Percentiles rank a stretch among this genome's conserved stretches.
phyloP scores from a whole-genome alignment of 805 yeast species.

The Candida ortonii region DNA sequence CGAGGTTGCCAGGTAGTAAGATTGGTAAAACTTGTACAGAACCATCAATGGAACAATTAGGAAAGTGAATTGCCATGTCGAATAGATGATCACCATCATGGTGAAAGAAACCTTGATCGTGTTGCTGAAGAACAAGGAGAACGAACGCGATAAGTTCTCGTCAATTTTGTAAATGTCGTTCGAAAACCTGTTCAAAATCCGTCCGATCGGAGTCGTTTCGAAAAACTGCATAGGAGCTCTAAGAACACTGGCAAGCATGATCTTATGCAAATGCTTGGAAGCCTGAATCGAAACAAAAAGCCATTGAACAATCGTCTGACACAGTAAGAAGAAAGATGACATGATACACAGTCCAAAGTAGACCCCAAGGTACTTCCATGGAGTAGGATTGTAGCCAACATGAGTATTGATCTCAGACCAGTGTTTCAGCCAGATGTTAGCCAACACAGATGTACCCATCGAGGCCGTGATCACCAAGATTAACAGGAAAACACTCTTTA shows the following conservation, averaged over 20 bases:
- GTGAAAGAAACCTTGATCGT: slow-evolving; percentile 68
- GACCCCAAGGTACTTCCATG: slow-evolving; percentile 67
- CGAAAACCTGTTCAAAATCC: slow-evolving; percentile 87
- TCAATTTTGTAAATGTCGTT: slow-evolving; percentile 89
- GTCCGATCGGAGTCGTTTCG: slow-evolving; percentile 93
- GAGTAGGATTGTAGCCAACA: slow-evolving; percentile 67
- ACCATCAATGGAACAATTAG: slow-evolving; percentile 67
- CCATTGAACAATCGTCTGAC: slow-evolving; percentile 72
- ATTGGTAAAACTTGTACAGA: slow-evolving; percentile 70
- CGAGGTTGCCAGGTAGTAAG: slow-evolving; percentile 70
- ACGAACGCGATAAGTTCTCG: slow-evolving; percentile 69
- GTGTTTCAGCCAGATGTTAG: slow-evolving; percentile 91
- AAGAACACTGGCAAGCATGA: slow-evolving; percentile 69
- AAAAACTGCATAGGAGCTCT: slow-evolving; percentile 94
- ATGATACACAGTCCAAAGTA: slow-evolving; percentile 74
- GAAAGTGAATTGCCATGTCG: slow-evolving; percentile 84
- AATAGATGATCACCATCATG: slow-evolving; percentile 70
- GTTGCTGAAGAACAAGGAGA: slow-evolving; percentile 64
- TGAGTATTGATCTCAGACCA: slow-evolving; percentile 91
- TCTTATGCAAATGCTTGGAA: slow-evolving; percentile 69
- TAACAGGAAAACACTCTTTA: slow-evolving; percentile 57
- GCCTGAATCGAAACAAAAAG: slow-evolving; percentile 80
- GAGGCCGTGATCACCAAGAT: slow-evolving; percentile 53
- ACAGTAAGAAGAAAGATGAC: slow-evolving; percentile 56
- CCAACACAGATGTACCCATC: slow-evolving; percentile 58